Conservation (phyloP, 75 land plant genomes). For the Pinus albicaulis region DNA sequence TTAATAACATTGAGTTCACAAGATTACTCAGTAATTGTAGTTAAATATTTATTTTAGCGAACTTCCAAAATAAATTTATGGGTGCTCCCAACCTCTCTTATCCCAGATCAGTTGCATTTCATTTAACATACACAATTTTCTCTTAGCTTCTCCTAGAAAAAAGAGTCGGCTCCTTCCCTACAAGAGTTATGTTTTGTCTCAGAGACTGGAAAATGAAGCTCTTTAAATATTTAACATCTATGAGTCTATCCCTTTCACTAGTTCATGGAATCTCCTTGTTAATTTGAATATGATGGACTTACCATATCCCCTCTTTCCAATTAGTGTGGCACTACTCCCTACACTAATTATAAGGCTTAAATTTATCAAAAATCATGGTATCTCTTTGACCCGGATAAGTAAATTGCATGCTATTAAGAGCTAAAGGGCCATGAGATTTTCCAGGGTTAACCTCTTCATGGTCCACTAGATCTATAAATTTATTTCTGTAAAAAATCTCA, state of each 20-base stretch:
- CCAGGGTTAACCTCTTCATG: constrained; percentile 25
- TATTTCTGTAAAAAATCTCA: constrained; percentile 54
- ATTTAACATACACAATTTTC: constrained; percentile 36
- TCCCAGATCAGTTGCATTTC: constrained; percentile 21
- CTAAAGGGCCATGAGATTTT: constrained; percentile 34
- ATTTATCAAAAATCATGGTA: constrained; percentile 6
- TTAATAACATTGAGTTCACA: too few species aligned
- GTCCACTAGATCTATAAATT: constrained; percentile 64
- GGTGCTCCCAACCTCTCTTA: too few species aligned
- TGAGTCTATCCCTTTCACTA: constrained; percentile 11
- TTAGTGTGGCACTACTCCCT: constrained; percentile 12
- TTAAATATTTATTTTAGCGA: too few species aligned
- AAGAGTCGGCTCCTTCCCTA: constrained; percentile 50
- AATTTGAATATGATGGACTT: constrained; percentile 11
- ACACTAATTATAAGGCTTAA: not conserved
- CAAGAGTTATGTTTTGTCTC: constrained; percentile 35
- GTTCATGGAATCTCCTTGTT: constrained; percentile 19
- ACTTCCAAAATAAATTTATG: too few species aligned
- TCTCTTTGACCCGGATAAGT: constrained; percentile 44
- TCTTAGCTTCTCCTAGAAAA: constrained; percentile 33
- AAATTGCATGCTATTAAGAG: constrained; percentile 47
- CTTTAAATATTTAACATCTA: constrained; percentile 24
- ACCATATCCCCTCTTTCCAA: constrained; percentile 12
- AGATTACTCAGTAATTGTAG: too few species aligned
- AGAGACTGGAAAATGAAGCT: constrained; percentile 18